Conservation (phyloP, 805 yeast genomes). For the Candida wancherniae region DNA sequence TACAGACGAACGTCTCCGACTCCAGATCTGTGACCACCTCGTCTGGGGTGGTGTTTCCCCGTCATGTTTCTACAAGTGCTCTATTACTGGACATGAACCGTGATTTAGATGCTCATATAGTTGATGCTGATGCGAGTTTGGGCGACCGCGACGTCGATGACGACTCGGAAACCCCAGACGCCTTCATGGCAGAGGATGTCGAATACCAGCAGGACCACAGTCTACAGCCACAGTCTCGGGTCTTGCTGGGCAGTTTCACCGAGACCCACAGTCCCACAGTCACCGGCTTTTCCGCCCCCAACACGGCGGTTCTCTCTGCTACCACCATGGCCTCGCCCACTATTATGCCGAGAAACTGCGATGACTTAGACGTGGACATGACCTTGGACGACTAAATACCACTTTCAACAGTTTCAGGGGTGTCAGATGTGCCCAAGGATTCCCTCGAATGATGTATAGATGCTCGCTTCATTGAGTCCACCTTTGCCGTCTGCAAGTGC, state of each 20-base stretch:
- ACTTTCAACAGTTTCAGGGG: too few species aligned
- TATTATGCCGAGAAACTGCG: constrained; percentile 15
- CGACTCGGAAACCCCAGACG: constrained; percentile 37
- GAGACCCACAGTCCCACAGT: constrained; percentile 8
- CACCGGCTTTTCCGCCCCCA: too few species aligned
- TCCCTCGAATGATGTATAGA: neutral
- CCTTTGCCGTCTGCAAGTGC: constrained; percentile 73
- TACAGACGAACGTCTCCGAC: neutral
- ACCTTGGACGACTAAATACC: constrained; percentile 31
- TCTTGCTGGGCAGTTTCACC: constrained; percentile 6
- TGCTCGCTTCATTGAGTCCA: constrained; percentile 50
- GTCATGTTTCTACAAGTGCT: neutral
- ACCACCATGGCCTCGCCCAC: constrained; percentile 2
- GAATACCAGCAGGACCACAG: constrained; percentile 41
- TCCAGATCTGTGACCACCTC: neutral
- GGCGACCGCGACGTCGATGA: constrained; percentile 18
- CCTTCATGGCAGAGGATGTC: constrained; percentile 45
- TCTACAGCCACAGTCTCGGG: constrained; percentile 8
- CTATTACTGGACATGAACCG: constrained; percentile 6
- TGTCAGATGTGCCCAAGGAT: too few species aligned
- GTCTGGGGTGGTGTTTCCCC: constrained; percentile 2
- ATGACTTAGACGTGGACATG: constrained; percentile 41
- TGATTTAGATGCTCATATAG: constrained; percentile 15
- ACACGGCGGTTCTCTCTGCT: constrained; percentile 6
- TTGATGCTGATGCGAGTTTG: constrained; percentile 26